Evolutionary conservation across 352 stramenopile species (phyloP).

Genomic region (Phytophthora nicotianae): DNA sequence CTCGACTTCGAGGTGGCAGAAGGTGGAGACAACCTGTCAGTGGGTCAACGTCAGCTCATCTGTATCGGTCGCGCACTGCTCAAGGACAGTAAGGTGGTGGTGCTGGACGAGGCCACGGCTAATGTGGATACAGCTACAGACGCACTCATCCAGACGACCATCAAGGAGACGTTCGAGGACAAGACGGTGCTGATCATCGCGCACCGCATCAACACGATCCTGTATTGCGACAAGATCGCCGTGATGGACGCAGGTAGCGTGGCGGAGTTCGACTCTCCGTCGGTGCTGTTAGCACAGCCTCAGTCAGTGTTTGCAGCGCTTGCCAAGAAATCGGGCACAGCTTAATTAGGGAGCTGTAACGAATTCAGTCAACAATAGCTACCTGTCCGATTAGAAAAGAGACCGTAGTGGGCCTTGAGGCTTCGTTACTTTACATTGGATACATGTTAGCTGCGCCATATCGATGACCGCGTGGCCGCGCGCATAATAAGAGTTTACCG

Average conservation of each 20-base stretch:
- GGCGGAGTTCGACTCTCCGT: constrained; percentile 90
- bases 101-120: constrained; percentile 97
- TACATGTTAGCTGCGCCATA: too few species aligned
- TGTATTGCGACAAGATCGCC: constrained; percentile 91
- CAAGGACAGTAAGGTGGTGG: constrained; percentile 88
- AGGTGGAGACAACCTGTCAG: constrained; percentile 91
- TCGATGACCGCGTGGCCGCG: too few species aligned
- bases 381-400: too few species aligned
- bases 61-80: constrained; percentile 95
- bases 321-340: constrained; percentile 28
- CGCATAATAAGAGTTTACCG: constrained; percentile 27
- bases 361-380: too few species aligned
- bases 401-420: too few species aligned
- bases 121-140: constrained; percentile 78
- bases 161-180: constrained; percentile 88
- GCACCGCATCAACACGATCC: constrained; percentile 68
- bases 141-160: constrained; percentile 53
- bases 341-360: constrained; percentile 1
- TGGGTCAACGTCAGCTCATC: constrained; percentile 95
- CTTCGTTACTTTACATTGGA: too few species aligned
- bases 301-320: constrained; percentile 66
- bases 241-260: constrained; percentile 89
- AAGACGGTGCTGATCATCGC: constrained; percentile 93
- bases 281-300: constrained; percentile 42
- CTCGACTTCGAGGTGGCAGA: constrained; percentile 6